These are phyloP conservation scores for Peniophora sp. DNA, from an alignment of 1,284 basidiomycete genomes.

Conservation along the genomic window DNA sequence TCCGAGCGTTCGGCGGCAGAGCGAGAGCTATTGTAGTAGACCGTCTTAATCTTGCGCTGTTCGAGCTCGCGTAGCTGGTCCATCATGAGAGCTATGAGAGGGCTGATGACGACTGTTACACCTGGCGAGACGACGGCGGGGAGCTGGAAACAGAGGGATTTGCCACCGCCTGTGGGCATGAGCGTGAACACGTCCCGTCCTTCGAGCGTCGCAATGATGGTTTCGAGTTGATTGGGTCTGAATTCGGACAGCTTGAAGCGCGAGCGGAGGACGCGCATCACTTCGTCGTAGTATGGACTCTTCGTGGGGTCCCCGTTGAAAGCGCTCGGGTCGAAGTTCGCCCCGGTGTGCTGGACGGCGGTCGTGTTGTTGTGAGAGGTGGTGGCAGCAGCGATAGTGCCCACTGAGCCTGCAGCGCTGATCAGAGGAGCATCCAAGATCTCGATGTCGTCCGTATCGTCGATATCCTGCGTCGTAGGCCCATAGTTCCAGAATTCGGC, in stretches of 20 bases:
- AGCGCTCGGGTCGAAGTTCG: constrained; percentile 2
- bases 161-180: constrained; percentile 97
- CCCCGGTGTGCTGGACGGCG: background rate
- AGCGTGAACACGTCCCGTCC: constrained; percentile 90
- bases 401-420: background rate
- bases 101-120: constrained; percentile 89
- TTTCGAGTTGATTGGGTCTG: constrained; percentile 81
- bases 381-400: background rate
- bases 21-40: constrained; percentile 59
- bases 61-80: constrained; percentile 82
- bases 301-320: constrained; percentile 8
- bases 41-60: constrained; percentile 62
- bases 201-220: constrained; percentile 74
- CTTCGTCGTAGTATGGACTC: constrained; percentile 45
- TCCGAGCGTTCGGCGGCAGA: constrained; percentile 30
- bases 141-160: constrained; percentile 81
- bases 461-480: background rate
- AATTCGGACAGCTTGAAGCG: constrained; percentile 70
- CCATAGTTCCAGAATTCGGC: constrained; percentile 3
- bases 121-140: constrained; percentile 79
- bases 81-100: constrained; percentile 83
- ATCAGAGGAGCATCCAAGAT: constrained; percentile 1
- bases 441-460: constrained; percentile 3
- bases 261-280: constrained; percentile 51
- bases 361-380: background rate